Base-by-base conservation (phyloP, 306 rosid genomes). In the Quercus alba region DNA sequence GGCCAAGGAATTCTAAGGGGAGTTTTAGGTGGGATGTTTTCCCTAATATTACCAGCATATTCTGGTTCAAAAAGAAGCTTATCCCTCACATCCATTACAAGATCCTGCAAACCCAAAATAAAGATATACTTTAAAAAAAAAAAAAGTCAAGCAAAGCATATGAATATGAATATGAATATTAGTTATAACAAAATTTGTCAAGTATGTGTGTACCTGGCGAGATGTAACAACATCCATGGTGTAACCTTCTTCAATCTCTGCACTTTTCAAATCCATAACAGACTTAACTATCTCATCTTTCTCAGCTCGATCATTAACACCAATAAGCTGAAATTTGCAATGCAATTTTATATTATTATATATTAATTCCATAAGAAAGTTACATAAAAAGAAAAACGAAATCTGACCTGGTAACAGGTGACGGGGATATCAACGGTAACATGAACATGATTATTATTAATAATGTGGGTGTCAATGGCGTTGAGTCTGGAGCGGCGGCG, bases 211-310 rank as follows among this genome's bases (percentile, higher is more conserved):
- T 81, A 94, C 99, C 91, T 86, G 92, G 73, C 99, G 98, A 85
- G 90, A 91, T 82, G 79, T 80, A 78, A 91, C 93, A 70, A 84
- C 91, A 70, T 87, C 97, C 87, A 80, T 56, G 76, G 89, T 83
- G 86, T 93, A 96, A 76, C 99, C 99, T 80, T 96, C 98, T 75
- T 96, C 98, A 82, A 93, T 89, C 78, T 96, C 97, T 51, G 89
- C 88, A 63, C 77, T 90, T 81, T 90, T 93, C 81, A 96, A 88
- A 79, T 86, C 75, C 99, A 96, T 91, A 59, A 93, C 94, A 0
- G 98, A 87, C 85, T 96, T 96, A 75, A 93, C 99, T 80, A 96
- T 89, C 87, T 96, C 98, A 87, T 96, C 98, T 86, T 96, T 96
- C 90, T 96, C 99, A 44, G 98, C 94, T 80, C 81, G 85, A 80